These are phyloP conservation scores for Aspergillus japonicus DNA, from an alignment of 2,329 filamentous ascomycete genomes.

Conservation along the genomic window DNA sequence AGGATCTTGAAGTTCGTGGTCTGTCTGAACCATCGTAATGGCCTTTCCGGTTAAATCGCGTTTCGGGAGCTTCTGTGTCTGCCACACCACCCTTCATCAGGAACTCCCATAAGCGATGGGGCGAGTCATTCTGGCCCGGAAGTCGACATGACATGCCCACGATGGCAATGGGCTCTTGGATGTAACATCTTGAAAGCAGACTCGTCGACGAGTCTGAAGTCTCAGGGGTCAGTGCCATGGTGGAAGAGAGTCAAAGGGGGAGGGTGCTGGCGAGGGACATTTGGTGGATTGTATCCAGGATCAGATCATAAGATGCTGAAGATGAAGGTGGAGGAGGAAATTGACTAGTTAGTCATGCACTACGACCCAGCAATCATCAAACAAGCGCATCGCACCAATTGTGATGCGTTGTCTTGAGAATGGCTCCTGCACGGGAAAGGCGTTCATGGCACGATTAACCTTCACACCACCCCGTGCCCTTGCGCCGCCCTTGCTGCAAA, in stretches of 20 bases:
- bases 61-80: not conserved
- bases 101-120: constrained; percentile 11
- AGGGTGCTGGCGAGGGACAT: not conserved
- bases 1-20: constrained; percentile 8
- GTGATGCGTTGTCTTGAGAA: not conserved
- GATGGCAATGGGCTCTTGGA: constrained; percentile 12
- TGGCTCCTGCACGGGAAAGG: not conserved
- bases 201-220: constrained; percentile 5
- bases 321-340: not conserved
- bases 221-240: constrained; percentile 7
- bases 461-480: not conserved
- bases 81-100: constrained; percentile 8
- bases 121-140: constrained; percentile 7
- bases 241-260: not conserved
- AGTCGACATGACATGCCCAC: constrained; percentile 11
- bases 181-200: not conserved
- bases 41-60: constrained; percentile 5
- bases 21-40: constrained; percentile 10
- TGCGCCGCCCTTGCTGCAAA: not conserved
- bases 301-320: not conserved
- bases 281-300: not conserved
- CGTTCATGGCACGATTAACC: not conserved
- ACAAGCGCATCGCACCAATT: not conserved
- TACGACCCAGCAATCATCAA: not conserved
- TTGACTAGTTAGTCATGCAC: not conserved